Evolutionary conservation across 176 grass and related monocot species (phyloP).

Genomic region (Calamus simplicifolius): DNA sequence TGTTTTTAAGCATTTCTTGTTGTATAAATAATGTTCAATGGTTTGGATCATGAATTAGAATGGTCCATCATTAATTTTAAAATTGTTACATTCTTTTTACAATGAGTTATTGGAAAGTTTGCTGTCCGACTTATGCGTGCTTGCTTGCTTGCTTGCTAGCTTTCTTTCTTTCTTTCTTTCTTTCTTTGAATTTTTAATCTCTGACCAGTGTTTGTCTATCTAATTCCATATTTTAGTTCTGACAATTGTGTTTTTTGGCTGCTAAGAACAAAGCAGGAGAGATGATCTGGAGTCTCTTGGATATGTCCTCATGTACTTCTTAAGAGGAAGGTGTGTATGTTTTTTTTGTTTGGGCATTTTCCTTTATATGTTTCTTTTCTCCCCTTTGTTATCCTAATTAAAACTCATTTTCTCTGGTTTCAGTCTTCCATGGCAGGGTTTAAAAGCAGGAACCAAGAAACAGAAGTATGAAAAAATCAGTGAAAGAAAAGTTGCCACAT

Average conservation of each 20-base stretch:
- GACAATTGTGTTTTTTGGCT: slow-evolving; percentile 6
- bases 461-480: slow-evolving; percentile 95
- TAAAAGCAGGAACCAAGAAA: slow-evolving; percentile 97
- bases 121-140: no score
- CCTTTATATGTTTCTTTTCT: slow-evolving; percentile 4
- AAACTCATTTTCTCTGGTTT: not conserved
- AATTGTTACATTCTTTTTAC: no score
- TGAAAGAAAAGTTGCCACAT: slow-evolving; percentile 93
- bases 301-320: slow-evolving; percentile 97
- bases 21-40: no score
- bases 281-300: slow-evolving; percentile 99
- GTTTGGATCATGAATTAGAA: no score
- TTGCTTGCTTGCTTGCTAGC: no score
- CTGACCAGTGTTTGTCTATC: not conserved
- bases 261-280: slow-evolving; percentile 91
- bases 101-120: no score
- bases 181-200: not conserved
- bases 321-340: slow-evolving; percentile 81
- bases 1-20: no score
- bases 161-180: no score
- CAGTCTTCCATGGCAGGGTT: slow-evolving; percentile 98
- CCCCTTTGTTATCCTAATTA: no score
- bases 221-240: not conserved
- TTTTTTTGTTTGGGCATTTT: not conserved
- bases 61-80: no score